These are phyloP conservation scores for Aphanomyces stellatus DNA, from an alignment of 352 stramenopile species.

Conservation along the genomic window DNA sequence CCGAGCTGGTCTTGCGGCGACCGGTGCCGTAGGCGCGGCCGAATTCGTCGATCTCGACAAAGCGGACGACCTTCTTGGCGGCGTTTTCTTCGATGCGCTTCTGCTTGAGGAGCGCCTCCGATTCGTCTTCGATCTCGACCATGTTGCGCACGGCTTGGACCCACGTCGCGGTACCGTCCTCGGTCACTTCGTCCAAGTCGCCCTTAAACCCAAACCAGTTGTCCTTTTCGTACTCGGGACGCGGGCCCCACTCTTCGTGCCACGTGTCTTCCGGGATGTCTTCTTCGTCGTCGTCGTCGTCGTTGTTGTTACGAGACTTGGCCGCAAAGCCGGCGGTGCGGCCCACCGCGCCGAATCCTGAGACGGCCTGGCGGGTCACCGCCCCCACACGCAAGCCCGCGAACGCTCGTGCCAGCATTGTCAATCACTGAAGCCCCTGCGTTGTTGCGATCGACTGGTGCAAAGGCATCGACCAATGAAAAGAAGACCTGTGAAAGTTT, in stretches of 20 bases:
- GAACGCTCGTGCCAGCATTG: constrained; percentile 16
- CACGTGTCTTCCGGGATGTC: constrained; percentile 26
- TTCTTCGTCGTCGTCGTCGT: constrained; percentile 19
- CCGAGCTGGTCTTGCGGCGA: constrained; percentile 90
- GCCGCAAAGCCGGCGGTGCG: neutral
- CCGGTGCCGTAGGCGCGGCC: constrained; percentile 86
- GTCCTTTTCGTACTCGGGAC: constrained; percentile 20
- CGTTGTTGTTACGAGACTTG: neutral
- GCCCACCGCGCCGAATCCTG: neutral
- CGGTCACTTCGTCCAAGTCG: constrained; percentile 62
- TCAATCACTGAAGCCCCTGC: neutral
- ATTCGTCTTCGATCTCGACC: constrained; percentile 22
- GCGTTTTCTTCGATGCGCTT: constrained; percentile 65
- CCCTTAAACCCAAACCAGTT: constrained; percentile 78
- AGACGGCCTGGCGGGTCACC: neutral
- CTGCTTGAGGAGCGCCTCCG: constrained; percentile 52
- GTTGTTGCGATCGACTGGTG: constrained; percentile 11
- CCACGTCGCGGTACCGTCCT: constrained; percentile 71
- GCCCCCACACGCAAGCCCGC: neutral
- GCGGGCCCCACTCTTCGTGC: constrained; percentile 20
- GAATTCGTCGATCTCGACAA: constrained; percentile 61
- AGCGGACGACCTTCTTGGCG: constrained; percentile 63
- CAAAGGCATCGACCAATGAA: constrained; percentile 13
- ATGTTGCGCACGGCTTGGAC: constrained; percentile 73
- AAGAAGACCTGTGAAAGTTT: neutral